Evolutionary conservation across 2,329 filamentous ascomycete genomes (phyloP).

Genomic region (Aspergillus udagawae): DNA sequence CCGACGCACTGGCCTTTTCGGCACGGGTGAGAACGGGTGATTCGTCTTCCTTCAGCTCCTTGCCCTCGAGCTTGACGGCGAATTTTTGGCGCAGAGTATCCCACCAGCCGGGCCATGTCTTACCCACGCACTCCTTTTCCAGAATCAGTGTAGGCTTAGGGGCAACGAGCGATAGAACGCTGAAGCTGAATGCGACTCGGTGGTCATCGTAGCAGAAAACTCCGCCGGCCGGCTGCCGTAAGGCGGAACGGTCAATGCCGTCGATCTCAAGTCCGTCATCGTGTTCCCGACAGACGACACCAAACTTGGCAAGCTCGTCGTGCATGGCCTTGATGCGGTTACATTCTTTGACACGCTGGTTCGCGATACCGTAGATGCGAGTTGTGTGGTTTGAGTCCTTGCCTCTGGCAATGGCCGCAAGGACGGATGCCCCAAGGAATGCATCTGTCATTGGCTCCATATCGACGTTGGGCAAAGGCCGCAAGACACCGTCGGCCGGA

Average conservation of each 20-base stretch:
- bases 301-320: constrained; percentile 89
- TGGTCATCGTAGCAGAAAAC: constrained; percentile 97
- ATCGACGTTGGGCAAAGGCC: constrained; percentile 76
- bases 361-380: constrained; percentile 88
- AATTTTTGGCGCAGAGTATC: constrained; percentile 79
- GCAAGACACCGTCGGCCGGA: constrained; percentile 68
- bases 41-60: constrained; percentile 52
- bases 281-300: constrained; percentile 77
- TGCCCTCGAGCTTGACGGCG: constrained; percentile 69
- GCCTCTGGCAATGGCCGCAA: constrained; percentile 82
- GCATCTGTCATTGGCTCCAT: constrained; percentile 99
- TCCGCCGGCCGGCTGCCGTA: constrained; percentile 57
- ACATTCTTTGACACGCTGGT: constrained; percentile 97
- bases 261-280: constrained; percentile 83
- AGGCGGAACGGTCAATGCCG: constrained; percentile 50
- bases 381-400: constrained; percentile 62
- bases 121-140: constrained; percentile 89
- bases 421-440: constrained; percentile 88
- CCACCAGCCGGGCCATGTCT: constrained; percentile 99
- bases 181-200: constrained; percentile 97
- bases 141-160: constrained; percentile 71
- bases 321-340: constrained; percentile 96
- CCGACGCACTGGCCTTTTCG: constrained; percentile 55
- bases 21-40: constrained; percentile 33
- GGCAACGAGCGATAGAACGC: constrained; percentile 72